phyloP scores from a whole-genome alignment of 225 moss, liverwort and hornwort genomes.

The Pleurozium schreberi region DNA sequence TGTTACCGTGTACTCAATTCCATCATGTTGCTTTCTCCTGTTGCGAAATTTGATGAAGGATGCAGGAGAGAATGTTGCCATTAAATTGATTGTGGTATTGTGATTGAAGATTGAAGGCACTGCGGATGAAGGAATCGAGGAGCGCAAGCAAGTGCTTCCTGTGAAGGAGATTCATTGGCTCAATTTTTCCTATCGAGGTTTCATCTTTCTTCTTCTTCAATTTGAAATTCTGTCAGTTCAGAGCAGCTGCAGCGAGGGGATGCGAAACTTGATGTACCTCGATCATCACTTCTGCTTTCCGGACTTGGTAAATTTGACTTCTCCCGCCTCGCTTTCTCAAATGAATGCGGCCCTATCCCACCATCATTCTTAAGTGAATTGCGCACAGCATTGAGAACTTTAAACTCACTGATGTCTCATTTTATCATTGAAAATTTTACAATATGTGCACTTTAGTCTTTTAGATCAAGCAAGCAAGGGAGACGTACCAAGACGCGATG shows the following conservation, averaged over 20 bases:
- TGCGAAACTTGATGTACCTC: constrained; percentile 66
- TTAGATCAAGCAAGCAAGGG: constrained; percentile 64
- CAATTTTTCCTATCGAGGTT: constrained; percentile 68
- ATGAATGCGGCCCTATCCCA: not conserved
- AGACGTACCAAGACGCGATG: constrained; percentile 78
- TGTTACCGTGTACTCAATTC: not conserved
- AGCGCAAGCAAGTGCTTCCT: constrained; percentile 57
- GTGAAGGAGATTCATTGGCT: constrained; percentile 64
- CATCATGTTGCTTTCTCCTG: not conserved
- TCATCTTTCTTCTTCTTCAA: not conserved
- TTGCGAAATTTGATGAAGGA: not conserved
- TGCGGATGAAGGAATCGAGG: constrained; percentile 57
- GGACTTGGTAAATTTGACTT: constrained; percentile 32
- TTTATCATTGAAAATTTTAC: not conserved
- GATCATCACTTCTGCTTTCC: constrained; percentile 83
- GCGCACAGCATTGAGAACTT: not conserved
- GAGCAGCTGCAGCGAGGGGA: not conserved
- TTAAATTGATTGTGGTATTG: not conserved
- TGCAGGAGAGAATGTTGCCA: not conserved
- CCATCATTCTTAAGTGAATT: not conserved
- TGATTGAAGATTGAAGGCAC: constrained; percentile 55
- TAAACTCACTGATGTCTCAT: not conserved
- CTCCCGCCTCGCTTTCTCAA: not conserved
- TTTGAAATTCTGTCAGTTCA: not conserved
- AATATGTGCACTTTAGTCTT: not conserved